Evolutionary conservation across 495 filamentous ascomycete species (phyloP), one percentile per base, ranked within the genome.

Genomic region (Apodospora peruviana): DNA sequence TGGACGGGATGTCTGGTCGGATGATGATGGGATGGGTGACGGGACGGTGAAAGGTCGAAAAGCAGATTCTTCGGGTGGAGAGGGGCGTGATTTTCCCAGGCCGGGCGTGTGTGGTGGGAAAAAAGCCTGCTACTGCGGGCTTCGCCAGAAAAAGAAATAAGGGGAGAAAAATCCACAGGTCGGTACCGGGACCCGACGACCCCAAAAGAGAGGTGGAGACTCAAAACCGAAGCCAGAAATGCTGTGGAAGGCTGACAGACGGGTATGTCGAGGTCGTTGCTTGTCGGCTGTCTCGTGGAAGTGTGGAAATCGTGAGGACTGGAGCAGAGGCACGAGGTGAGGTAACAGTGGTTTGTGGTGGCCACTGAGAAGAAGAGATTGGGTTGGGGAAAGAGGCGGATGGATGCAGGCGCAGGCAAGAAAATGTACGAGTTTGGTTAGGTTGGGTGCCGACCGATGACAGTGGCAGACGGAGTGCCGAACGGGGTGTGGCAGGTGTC

Each of bases 1-100:
- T 22, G 27, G 43, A 38, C 16, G 5, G 36, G 5, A 9, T 5
- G 5, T 10, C 11, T 20, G 5, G 43, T 27, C 18, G 39, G 16
- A 27, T 18, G 20, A 20, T 5, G 37, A 22, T 40, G 7, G 24
- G 48, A 32, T 23, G 20, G 47, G 55, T 42, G 35, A 40, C 43
- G 27, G 34, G 40, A 19, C 51, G 5, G 45, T 41, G 29, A n/a
- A 39, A 17, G 25, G 50, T 46, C 23, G 18, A 38, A 56, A 46
- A 56, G 56, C 52, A 61, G 56, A 55, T 45, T 56, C 56, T 52
- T 61, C 51, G 48, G 37, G 59, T 56, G 57, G 62, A 53, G 62
- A 60, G 54, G 54, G 57, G 61, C 53, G 59, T 58, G 58, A 53
- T 62, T 62, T 62, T 65, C 57, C 48, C 53, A 32, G 27, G 27